Evolutionary conservation across 2,329 filamentous ascomycete species (phyloP), one percentile per base, ranked within the genome.

Genomic region (Calonectria montana): DNA sequence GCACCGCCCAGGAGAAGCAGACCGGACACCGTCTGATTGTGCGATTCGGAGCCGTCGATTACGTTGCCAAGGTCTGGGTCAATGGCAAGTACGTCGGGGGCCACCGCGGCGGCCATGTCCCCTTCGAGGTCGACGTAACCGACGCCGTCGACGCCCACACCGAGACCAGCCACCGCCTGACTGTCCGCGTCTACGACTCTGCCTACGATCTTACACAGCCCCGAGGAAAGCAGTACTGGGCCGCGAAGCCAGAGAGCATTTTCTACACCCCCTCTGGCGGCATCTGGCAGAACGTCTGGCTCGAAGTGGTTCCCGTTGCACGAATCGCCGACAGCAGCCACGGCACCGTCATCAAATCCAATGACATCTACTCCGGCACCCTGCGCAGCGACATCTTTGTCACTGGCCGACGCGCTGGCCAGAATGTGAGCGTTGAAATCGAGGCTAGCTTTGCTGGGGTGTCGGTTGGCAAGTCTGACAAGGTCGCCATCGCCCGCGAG

Each of bases 171-270:
- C 76, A 85, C 12, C 82, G 86, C 1, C 77, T 93, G 5, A 90
- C 88, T 0, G 66, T 93, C 4, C 86, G 91, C 3, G 89, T 92
- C 0, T 88, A 88, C 45, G 91, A 93, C 80, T 93, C 91, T 0
- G 89, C 91, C 0, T 89, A 88, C 71, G 91, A 93, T 71, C 82
- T 93, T 9, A 88, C 88, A 0, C 91, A 93, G 79, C 92, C 90
- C 1, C 86, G 92, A 37, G 92, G 92, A 0, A 94, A 94, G 80
- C 92, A 94, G 80, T 91, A 91, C 77, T 92, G 90, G 90, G 87
- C 85, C 4, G 87, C 88, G 1, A 85, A 90, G 79, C 89, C 90
- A 0, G 89, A 92, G 79, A 89, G 87, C 64, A 90, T 90, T 75
- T 91, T 90, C 76, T 90, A 90, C 76, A 90, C 88, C 0, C 89